Evolutionary conservation across 2,329 filamentous ascomycete genomes (phyloP).

Genomic region (Neocatenulostroma microsporum): DNA sequence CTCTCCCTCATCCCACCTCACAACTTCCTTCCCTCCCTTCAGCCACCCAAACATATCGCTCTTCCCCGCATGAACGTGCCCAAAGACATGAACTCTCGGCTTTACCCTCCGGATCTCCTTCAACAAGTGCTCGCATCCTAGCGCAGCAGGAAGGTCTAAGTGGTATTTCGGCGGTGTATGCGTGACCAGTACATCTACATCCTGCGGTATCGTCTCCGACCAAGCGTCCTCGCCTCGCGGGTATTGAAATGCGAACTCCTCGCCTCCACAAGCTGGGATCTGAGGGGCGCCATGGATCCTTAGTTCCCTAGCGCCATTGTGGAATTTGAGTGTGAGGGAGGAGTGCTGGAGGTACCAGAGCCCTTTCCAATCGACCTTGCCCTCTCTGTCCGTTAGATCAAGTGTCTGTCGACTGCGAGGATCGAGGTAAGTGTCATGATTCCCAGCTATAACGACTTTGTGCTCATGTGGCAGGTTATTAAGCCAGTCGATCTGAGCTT

Average conservation of each 20-base stretch:
- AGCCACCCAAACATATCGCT: slow-evolving; percentile 19
- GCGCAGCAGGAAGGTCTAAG: slow-evolving; percentile 52
- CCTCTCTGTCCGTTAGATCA: slow-evolving; percentile 45
- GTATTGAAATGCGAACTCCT: slow-evolving; percentile 73
- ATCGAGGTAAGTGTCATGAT: slow-evolving; percentile 85
- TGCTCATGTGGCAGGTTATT: slow-evolving; percentile 63
- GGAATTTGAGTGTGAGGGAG: slow-evolving; percentile 55
- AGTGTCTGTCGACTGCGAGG: slow-evolving; percentile 48
- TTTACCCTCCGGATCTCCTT: slow-evolving; percentile 65
- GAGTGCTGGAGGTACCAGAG: slow-evolving; percentile 70
- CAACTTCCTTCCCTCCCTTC: slow-evolving; percentile 55
- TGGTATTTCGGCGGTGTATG: slow-evolving; percentile 73
- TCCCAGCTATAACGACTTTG: slow-evolving; percentile 78
- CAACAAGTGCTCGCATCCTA: slow-evolving; percentile 63
- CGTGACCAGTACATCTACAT: slow-evolving; percentile 72
- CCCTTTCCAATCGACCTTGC: slow-evolving; percentile 56
- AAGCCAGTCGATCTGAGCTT: slow-evolving; percentile 80
- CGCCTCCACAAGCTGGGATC: slow-evolving; percentile 66
- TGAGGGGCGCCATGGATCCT: slow-evolving; percentile 75
- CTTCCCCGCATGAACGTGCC: slow-evolving; percentile 67
- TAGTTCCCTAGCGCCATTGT: slow-evolving; percentile 45
- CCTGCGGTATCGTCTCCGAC: slow-evolving; percentile 60
- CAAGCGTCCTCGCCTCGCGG: slow-evolving; percentile 58
- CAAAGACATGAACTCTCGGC: slow-evolving; percentile 72
- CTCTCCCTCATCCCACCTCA: slow-evolving; percentile 70